phyloP scores from a whole-genome alignment of 1,284 basidiomycete genomes.

The Cryptococcus maquisensis region DNA sequence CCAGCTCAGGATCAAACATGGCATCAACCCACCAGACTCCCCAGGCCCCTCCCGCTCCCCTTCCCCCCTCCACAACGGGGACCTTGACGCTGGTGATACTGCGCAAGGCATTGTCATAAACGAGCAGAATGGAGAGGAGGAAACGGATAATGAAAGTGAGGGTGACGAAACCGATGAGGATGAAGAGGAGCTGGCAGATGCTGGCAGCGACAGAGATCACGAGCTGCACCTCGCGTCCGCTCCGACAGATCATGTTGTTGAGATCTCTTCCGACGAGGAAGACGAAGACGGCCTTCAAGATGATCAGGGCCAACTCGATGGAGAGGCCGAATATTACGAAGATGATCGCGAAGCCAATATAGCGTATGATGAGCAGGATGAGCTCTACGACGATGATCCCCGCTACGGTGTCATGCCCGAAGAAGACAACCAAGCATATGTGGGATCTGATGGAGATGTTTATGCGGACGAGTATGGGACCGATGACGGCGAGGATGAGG shows the following conservation, averaged over 20 bases:
- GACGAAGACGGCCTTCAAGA: conserved; percentile 7
- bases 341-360: conserved; percentile 6
- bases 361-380: conserved; percentile 2
- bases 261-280: not conserved
- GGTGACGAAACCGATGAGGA: conserved; percentile 4
- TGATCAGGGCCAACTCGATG: conserved; percentile 4
- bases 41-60: conserved; percentile 30
- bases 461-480: conserved; percentile 9
- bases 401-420: conserved; percentile 8
- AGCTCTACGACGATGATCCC: conserved; percentile 11
- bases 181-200: conserved; percentile 1
- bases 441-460: conserved; percentile 12
- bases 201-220: not conserved
- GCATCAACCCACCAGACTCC: conserved; percentile 17
- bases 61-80: conserved; percentile 12
- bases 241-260: not conserved
- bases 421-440: conserved; percentile 13
- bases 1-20: conserved; percentile 27
- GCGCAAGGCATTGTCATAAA: conserved; percentile 1
- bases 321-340: conserved; percentile 13
- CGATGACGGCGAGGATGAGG: conserved; percentile 11
- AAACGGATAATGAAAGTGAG: conserved; percentile 4
- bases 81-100: not conserved
- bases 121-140: conserved; percentile 8
- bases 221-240: not conserved